phyloP scores from a whole-genome alignment of 2,329 filamentous ascomycete species.

The Cytospora leucostoma region DNA sequence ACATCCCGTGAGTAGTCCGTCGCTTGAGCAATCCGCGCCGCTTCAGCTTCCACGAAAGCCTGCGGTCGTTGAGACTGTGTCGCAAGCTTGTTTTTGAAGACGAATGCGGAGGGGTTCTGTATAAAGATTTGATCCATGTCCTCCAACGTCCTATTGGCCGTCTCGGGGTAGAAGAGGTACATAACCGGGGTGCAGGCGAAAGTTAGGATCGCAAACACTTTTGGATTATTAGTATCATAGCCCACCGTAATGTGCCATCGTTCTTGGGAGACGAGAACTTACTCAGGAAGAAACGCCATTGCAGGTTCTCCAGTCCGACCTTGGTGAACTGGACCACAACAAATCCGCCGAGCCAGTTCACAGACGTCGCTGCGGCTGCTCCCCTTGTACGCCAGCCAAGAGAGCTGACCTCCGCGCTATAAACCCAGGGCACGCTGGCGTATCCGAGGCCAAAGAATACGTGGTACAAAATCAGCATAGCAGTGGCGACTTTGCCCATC shows the following conservation, averaged over 20 bases:
- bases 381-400: conserved; percentile 45
- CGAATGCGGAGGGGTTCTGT: conserved; percentile 35
- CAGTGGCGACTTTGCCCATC: conserved; percentile 43
- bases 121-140: conserved; percentile 50
- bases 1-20: conserved; percentile 13
- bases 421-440: conserved; percentile 45
- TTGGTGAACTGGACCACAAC: conserved; percentile 49
- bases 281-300: conserved; percentile 47
- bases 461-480: conserved; percentile 48
- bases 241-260: background rate
- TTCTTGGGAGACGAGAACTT: conserved; percentile 26
- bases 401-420: conserved; percentile 45
- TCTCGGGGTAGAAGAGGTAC: conserved; percentile 54
- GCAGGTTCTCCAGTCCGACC: conserved; percentile 42
- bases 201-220: conserved; percentile 35
- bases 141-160: conserved; percentile 47
- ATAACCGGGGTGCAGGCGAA: conserved; percentile 42
- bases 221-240: background rate
- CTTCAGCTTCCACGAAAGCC: conserved; percentile 40
- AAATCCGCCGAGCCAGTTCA: conserved; percentile 48
- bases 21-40: conserved; percentile 31
- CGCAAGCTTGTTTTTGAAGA: conserved; percentile 38
- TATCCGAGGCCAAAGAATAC: conserved; percentile 45
- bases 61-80: conserved; percentile 41
- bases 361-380: conserved; percentile 46